A percentile compares a stretch with the other conserved stretches of the same genome.
These are phyloP conservation scores for Fusarium nodosum DNA, from an alignment of 2,329 filamentous ascomycete genomes.

Conservation along the genomic window DNA sequence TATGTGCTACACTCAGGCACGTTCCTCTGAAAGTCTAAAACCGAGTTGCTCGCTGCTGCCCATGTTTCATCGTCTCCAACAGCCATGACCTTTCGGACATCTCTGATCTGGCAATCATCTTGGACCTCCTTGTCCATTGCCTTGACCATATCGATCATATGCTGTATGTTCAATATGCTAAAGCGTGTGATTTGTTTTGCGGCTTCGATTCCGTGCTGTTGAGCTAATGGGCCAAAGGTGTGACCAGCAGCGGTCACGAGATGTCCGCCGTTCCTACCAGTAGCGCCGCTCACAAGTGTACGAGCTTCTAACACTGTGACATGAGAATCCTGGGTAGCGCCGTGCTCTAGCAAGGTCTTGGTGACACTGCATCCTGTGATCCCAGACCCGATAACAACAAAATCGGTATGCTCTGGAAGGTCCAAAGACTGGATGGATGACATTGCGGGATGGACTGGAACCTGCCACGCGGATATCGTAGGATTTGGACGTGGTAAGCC, in stretches of 20 bases:
- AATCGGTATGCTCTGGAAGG: slow-evolving; percentile 43
- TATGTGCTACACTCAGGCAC: slow-evolving; percentile 3
- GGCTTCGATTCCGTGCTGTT: slow-evolving; percentile 10
- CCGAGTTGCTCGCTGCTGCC: slow-evolving; percentile 2
- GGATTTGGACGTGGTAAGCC: slow-evolving; percentile 45
- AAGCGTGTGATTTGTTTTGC: slow-evolving; percentile 38
- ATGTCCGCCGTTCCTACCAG: slow-evolving; percentile 52
- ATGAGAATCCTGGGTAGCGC: neutral
- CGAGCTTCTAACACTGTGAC: slow-evolving; percentile 50
- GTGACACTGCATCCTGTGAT: slow-evolving; percentile 51
- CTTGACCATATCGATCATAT: slow-evolving; percentile 10
- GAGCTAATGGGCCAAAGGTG: slow-evolving; percentile 49
- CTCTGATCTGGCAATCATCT: slow-evolving; percentile 11
- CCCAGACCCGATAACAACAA: slow-evolving; percentile 51
- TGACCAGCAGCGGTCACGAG: slow-evolving; percentile 40
- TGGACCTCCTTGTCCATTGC: slow-evolving; percentile 1
- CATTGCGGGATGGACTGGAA: slow-evolving; percentile 43
- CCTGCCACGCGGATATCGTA: slow-evolving; percentile 48
- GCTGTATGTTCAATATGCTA: slow-evolving; percentile 13
- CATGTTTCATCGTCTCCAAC: slow-evolving; percentile 15
- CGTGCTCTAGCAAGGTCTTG: slow-evolving; percentile 45
- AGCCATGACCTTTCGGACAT: slow-evolving; percentile 18
- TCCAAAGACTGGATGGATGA: slow-evolving; percentile 41
- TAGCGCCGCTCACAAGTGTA: slow-evolving; percentile 50
- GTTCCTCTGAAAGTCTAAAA: slow-evolving; percentile 1